These are phyloP conservation scores for Kregervanrija delftensis DNA, from an alignment of 805 yeast species.

Conservation along the genomic window DNA sequence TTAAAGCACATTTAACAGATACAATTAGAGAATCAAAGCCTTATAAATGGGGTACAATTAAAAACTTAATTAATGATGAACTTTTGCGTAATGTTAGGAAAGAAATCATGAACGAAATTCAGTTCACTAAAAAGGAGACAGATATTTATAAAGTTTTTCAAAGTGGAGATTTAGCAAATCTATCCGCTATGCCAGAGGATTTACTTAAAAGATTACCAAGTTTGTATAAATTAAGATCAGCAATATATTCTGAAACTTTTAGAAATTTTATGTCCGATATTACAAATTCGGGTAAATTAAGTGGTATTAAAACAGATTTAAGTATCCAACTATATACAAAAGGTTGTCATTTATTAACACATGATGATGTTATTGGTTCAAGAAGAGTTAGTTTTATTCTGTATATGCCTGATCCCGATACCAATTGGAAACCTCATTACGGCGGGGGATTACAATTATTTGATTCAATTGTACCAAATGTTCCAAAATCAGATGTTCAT, in stretches of 20 bases:
- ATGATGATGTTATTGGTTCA: constrained; percentile 96
- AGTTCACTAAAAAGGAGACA: constrained; percentile 92
- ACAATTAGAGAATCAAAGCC: constrained; percentile 59
- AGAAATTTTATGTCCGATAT: constrained; percentile 70
- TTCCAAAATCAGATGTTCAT: constrained; percentile 73
- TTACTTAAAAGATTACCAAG: constrained; percentile 72
- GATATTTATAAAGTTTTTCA: constrained; percentile 91
- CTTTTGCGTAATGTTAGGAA: constrained; percentile 72
- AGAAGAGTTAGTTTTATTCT: constrained; percentile 88
- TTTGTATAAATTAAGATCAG: constrained; percentile 72
- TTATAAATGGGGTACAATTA: constrained; percentile 84
- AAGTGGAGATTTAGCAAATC: constrained; percentile 86
- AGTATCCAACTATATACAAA: constrained; percentile 85
- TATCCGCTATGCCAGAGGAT: constrained; percentile 74
- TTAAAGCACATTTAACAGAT: constrained; percentile 32
- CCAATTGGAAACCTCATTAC: constrained; percentile 80
- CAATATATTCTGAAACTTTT: constrained; percentile 80
- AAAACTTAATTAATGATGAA: constrained; percentile 65
- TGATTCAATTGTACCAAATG: constrained; percentile 82
- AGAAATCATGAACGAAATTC: constrained; percentile 77
- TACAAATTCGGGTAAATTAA: constrained; percentile 81
- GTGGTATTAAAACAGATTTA: constrained; percentile 90
- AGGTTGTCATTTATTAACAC: constrained; percentile 90
- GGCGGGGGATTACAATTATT: constrained; percentile 90
- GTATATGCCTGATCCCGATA: constrained; percentile 89